Evolutionary conservation across 2,329 filamentous ascomycete species (phyloP).

Genomic region (Aspergillus latus): DNA sequence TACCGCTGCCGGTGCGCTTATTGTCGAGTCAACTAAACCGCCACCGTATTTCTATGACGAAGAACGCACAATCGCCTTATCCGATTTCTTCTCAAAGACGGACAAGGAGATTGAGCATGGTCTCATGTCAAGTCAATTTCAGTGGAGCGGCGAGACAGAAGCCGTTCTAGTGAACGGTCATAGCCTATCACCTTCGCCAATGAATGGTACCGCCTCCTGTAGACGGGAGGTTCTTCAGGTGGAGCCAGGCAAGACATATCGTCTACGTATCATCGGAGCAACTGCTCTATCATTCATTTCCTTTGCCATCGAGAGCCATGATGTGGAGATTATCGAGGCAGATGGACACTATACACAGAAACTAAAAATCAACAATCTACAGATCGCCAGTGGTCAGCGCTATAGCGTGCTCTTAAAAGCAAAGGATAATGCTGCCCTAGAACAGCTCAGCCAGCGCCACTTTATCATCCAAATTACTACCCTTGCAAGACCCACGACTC

Average conservation of each 20-base stretch:
- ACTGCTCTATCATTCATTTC: slow-evolving; percentile 57
- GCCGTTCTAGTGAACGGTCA: slow-evolving; percentile 60
- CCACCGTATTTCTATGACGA: slow-evolving; percentile 62
- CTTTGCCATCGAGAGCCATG: slow-evolving; percentile 59
- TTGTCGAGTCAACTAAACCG: slow-evolving; percentile 53
- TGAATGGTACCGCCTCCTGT: slow-evolving; percentile 36
- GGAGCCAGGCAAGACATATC: slow-evolving; percentile 60
- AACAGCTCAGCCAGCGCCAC: slow-evolving; percentile 45
- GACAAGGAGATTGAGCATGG: slow-evolving; percentile 55
- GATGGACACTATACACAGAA: slow-evolving; percentile 5
- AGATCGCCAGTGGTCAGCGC: slow-evolving; percentile 59
- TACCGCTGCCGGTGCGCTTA: slow-evolving; percentile 58
- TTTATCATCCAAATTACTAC: slow-evolving; percentile 44
- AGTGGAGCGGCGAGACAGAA: slow-evolving; percentile 60
- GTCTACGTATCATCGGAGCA: slow-evolving; percentile 60
- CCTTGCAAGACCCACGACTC: slow-evolving; percentile 24
- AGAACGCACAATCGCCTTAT: slow-evolving; percentile 56
- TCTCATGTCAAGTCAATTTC: slow-evolving; percentile 51
- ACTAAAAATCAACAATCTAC: slow-evolving; percentile 43
- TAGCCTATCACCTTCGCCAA: slow-evolving; percentile 41
- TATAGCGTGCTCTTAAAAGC: slow-evolving; percentile 58
- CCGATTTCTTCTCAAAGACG: slow-evolving; percentile 58
- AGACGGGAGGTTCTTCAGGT: slow-evolving; percentile 57
- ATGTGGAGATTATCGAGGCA: slow-evolving; percentile 53
- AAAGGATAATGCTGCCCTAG: slow-evolving; percentile 40